A percentile compares a stretch with the other conserved stretches of the same genome.
These are phyloP conservation scores for Magnolia kwangsiensis DNA, from an alignment of 164 flowering plant genomes.

Conservation along the genomic window DNA sequence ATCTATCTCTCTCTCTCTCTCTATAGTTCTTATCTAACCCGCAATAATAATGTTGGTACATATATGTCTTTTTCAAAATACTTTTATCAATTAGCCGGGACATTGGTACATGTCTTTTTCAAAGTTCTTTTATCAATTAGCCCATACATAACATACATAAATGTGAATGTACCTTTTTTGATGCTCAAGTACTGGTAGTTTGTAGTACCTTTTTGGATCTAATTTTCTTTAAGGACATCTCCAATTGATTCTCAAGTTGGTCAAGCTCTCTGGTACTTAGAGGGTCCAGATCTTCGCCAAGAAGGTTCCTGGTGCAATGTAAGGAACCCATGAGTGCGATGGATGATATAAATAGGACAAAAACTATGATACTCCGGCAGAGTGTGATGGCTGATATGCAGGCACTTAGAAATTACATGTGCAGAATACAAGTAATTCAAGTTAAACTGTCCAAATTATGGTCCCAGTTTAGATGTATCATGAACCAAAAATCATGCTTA, in stretches of 20 bases:
- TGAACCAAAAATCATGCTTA: too few species aligned
- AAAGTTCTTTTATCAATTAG: too few species aligned
- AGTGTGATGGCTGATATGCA: background rate
- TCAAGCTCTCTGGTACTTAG: conserved; percentile 44
- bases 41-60: too few species aligned
- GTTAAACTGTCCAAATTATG: too few species aligned
- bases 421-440: too few species aligned
- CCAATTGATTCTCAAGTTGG: conserved; percentile 47
- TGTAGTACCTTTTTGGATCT: conserved; percentile 43
- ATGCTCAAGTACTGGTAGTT: background rate
- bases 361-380: background rate
- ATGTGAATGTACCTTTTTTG: background rate
- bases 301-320: conserved; percentile 33
- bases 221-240: conserved; percentile 39
- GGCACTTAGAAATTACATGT: background rate
- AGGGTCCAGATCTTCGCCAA: conserved; percentile 49
- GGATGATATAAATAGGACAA: background rate
- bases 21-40: too few species aligned
- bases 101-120: too few species aligned
- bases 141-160: too few species aligned
- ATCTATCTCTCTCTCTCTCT: too few species aligned
- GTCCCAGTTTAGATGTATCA: too few species aligned
- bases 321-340: background rate
- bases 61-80: too few species aligned
- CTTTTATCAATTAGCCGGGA: too few species aligned